A percentile compares a stretch with the other conserved stretches of the same genome.
Evolutionary conservation across 352 stramenopile genomes (phyloP).

Genomic region (Phytophthora hibernalis): DNA sequence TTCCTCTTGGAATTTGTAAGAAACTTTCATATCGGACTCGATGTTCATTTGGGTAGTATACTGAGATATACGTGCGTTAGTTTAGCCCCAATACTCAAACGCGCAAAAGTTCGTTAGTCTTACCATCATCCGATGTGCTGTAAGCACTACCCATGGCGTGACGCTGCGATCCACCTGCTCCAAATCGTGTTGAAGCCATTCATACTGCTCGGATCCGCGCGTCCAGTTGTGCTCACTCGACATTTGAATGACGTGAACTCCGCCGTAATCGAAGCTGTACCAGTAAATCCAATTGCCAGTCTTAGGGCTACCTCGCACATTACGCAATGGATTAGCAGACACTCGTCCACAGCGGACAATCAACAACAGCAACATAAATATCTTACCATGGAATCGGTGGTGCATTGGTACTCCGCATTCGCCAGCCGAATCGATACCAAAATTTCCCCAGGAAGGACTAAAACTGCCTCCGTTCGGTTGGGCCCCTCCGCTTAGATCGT

Average conservation of each 20-base stretch:
- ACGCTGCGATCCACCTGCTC: conserved; percentile 72
- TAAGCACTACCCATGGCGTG: conserved; percentile 93
- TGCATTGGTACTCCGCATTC: conserved; percentile 77
- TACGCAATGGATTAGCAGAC: conserved; percentile 11
- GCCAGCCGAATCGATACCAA: conserved; percentile 61
- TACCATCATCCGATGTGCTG: conserved; percentile 91
- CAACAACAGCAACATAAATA: not conserved
- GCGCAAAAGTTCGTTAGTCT: not conserved
- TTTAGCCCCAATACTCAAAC: not conserved
- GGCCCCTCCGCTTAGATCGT: conserved; percentile 61
- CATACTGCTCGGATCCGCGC: conserved; percentile 83
- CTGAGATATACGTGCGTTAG: conserved; percentile 21
- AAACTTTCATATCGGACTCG: conserved; percentile 70
- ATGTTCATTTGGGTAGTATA: conserved; percentile 65
- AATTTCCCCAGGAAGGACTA: conserved; percentile 75
- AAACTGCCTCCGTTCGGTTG: conserved; percentile 56
- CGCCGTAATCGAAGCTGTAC: conserved; percentile 92
- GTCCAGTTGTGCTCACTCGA: conserved; percentile 92
- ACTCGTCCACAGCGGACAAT: not conserved
- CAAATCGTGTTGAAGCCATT: conserved; percentile 88
- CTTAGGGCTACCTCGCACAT: conserved; percentile 47
- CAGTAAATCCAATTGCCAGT: conserved; percentile 81
- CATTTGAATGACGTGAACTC: conserved; percentile 92
- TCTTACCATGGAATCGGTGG: conserved; percentile 72
- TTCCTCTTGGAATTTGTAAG: conserved; percentile 81